Evolutionary conservation across 2,329 filamentous ascomycete species (phyloP).

Genomic region (Lasiodiplodia gonubiensis): DNA sequence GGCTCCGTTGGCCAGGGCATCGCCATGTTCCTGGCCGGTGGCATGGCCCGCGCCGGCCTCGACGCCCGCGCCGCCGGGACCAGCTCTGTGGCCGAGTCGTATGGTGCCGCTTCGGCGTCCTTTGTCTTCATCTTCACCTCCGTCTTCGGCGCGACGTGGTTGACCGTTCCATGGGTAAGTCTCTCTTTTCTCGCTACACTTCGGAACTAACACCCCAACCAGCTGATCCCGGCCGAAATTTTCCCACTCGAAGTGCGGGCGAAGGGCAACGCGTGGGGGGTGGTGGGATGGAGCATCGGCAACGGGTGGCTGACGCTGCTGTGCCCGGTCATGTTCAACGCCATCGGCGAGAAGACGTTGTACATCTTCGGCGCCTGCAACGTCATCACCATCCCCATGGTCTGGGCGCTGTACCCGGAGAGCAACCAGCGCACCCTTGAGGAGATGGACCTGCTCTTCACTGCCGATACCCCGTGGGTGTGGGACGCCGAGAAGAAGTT

Average conservation of each 20-base stretch:
- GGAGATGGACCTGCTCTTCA: slow-evolving; percentile 76
- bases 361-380: slow-evolving; percentile 68
- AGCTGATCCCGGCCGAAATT: slow-evolving; percentile 72
- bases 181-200: slow-evolving; percentile 5
- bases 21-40: slow-evolving; percentile 71
- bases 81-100: slow-evolving; percentile 54
- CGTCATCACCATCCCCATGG: slow-evolving; percentile 68
- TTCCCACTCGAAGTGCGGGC: slow-evolving; percentile 74
- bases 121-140: slow-evolving; percentile 74
- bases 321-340: slow-evolving; percentile 57
- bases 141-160: slow-evolving; percentile 69
- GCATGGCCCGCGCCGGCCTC: slow-evolving; percentile 62
- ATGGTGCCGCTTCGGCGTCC: slow-evolving; percentile 68
- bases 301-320: slow-evolving; percentile 66
- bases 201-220: slow-evolving; percentile 37
- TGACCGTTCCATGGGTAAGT: slow-evolving; percentile 60
- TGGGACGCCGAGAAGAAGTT: slow-evolving; percentile 57
- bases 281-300: slow-evolving; percentile 77
- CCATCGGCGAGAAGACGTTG: slow-evolving; percentile 72
- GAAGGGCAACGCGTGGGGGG: slow-evolving; percentile 77
- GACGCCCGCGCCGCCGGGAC: slow-evolving; percentile 55
- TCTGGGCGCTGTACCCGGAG: slow-evolving; percentile 77
- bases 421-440: slow-evolving; percentile 75
- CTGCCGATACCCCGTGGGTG: slow-evolving; percentile 68
- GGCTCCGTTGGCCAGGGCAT: slow-evolving; percentile 68